These are phyloP conservation scores for Pseudonitzschia multistriata DNA, from an alignment of 108 stramenopile genomes.

Conservation along the genomic window DNA sequence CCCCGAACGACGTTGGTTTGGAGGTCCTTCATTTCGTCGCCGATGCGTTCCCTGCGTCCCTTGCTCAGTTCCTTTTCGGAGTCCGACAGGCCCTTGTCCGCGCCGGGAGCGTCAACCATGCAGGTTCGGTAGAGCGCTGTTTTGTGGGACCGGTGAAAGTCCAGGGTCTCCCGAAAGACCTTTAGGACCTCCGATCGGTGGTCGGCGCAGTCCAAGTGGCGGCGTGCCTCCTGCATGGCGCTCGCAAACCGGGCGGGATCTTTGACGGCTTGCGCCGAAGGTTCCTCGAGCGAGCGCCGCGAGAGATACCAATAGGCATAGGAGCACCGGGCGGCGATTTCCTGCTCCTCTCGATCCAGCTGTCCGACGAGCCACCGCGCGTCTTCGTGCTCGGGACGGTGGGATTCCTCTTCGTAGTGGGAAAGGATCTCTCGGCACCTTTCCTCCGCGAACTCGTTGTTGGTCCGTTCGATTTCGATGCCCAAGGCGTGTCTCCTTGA, in stretches of 20 bases:
- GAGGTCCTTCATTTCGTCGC: conserved; percentile 23
- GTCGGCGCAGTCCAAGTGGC: conserved; percentile 19
- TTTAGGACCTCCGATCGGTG: conserved; percentile 16
- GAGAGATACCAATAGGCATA: conserved; percentile 35
- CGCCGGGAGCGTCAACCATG: conserved; percentile 14
- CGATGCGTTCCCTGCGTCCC: conserved; percentile 16
- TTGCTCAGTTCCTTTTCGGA: conserved; percentile 11
- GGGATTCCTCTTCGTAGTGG: conserved; percentile 8
- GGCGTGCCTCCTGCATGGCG: conserved; percentile 36
- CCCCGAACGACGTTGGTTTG: conserved; percentile 37
- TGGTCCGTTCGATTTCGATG: neutral
- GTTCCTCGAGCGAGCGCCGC: neutral
- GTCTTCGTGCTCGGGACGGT: neutral
- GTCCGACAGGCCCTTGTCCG: neutral
- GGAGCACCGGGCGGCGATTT: conserved; percentile 29
- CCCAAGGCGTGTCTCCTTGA: neutral
- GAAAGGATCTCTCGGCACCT: conserved; percentile 19
- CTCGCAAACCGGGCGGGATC: conserved; percentile 8
- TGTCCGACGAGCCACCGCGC: conserved; percentile 19
- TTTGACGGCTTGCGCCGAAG: neutral
- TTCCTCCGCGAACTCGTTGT: neutral
- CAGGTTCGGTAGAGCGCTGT: conserved; percentile 22
- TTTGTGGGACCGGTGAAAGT: conserved; percentile 23
- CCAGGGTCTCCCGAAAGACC: conserved; percentile 6
- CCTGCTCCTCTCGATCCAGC: conserved; percentile 28